Base-by-base conservation (phyloP, 2,329 filamentous ascomycete genomes). In the Pseudocercospora fuligena region DNA sequence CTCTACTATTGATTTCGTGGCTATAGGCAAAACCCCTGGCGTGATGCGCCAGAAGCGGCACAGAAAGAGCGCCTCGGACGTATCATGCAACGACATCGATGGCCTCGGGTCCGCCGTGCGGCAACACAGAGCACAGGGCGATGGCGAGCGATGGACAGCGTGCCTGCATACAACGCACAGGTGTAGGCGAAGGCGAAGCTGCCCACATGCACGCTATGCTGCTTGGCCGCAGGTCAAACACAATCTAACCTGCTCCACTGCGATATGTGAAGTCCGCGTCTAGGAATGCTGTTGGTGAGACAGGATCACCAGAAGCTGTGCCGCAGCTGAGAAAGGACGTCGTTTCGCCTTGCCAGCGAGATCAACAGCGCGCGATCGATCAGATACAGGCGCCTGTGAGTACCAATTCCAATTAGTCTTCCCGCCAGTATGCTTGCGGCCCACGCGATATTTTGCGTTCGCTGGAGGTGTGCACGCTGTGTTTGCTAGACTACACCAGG, bases 161-260 rank as follows among this genome's bases (percentile, higher is more conserved):
- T 49, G 46, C 46, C 46, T n/a, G 46, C 46, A 19, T 23, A 19
- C n/a, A 23, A 53, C 12, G 49, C 23, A 53, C 49, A 27, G 49
- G 25, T 27, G 49, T 3, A 53, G 43, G 43, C 43, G 43, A 21
- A 47, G 43, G 43, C 43, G 43, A 47, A 19, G 43, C 43, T 23
- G 43, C 21, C 43, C 21, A 23, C 49, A 53, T 53, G 49, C 49
- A 53, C 49, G 49, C 49, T 27, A 53, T 14, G 23, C 19, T 51
- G 21, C 47, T 51, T 25, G n/a, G 47, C n/a, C 11, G 47, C n/a
- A 51, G 47, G 47, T 51, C n/a, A 51, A 21, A 51, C 11, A 25
- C 47, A 51, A 51, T 25, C 47, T 51, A 51, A 51, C 47, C 11
- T 23, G 47, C 47, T 53, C 49, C 49, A 53, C 49, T 53, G 49